Evolutionary conservation across 1,139 yeast species (phyloP).

Genomic region (Blastobotrys persicus): DNA sequence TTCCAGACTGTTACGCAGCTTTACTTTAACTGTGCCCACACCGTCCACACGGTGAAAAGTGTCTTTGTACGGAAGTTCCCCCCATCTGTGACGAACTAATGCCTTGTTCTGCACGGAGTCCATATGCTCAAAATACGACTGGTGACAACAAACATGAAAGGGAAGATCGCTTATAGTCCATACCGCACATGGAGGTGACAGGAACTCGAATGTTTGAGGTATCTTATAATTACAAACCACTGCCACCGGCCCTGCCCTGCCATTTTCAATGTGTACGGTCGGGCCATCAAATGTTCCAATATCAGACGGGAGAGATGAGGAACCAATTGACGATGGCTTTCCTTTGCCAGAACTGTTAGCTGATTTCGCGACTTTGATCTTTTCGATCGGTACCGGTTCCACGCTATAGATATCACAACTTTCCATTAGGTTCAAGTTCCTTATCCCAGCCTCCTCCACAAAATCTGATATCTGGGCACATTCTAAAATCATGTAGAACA

Average conservation of each 20-base stretch:
- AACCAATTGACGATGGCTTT: background rate
- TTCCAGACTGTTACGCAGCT: conserved; percentile 9
- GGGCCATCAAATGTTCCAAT: conserved; percentile 6
- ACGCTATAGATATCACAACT: background rate
- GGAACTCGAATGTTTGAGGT: conserved; percentile 7
- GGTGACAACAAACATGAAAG: conserved; percentile 18
- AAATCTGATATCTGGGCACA: conserved; percentile 15
- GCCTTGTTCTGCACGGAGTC: conserved; percentile 4
- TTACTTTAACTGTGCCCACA: conserved; percentile 12
- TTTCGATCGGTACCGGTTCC: background rate
- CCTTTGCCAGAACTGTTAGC: background rate
- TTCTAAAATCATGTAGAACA: conserved; percentile 16
- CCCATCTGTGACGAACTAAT: background rate
- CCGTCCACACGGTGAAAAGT: conserved; percentile 14
- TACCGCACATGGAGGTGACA: conserved; percentile 11
- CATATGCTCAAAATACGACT: conserved; percentile 11
- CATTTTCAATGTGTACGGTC: conserved; percentile 5
- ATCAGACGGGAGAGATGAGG: background rate
- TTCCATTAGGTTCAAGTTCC: background rate
- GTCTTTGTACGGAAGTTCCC: background rate
- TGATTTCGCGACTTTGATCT: background rate
- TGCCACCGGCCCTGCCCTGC: background rate
- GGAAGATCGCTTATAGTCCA: conserved; percentile 14
- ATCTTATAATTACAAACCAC: conserved; percentile 4
- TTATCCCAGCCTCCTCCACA: background rate